Conservation (phyloP, 495 filamentous ascomycete species). For the Penicillium robsamsonii region DNA sequence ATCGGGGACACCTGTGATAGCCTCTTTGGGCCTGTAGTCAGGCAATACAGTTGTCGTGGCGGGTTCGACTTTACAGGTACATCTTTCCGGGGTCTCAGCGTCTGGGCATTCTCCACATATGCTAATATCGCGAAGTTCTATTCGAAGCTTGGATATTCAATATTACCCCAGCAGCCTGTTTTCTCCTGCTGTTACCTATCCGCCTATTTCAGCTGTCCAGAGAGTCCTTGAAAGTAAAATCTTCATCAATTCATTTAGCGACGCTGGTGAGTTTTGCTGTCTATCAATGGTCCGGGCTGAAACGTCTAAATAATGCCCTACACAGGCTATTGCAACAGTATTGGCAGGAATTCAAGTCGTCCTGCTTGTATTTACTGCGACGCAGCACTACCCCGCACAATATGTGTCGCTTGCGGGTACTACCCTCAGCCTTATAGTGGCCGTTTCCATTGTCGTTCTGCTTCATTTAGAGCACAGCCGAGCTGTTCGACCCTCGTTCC, state of each 20-base stretch:
- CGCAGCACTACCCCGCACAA: slow-evolving; percentile 23
- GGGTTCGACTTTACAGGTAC: slow-evolving; percentile 50
- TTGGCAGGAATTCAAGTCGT: slow-evolving; percentile 37
- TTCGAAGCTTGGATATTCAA: slow-evolving; percentile 50
- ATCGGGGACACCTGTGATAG: neutral
- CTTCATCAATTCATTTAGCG: slow-evolving; percentile 11
- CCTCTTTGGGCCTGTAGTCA: slow-evolving; percentile 17
- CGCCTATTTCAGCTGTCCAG: slow-evolving; percentile 37
- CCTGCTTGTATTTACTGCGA: slow-evolving; percentile 36
- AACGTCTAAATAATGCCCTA: neutral
- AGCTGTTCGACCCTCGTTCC: slow-evolving; percentile 45
- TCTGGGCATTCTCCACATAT: neutral
- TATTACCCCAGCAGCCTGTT: slow-evolving; percentile 41
- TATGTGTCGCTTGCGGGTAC: slow-evolving; percentile 38
- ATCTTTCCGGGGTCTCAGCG: neutral
- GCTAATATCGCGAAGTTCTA: slow-evolving; percentile 17
- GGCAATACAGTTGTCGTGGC: slow-evolving; percentile 29
- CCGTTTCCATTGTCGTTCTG: slow-evolving; percentile 41
- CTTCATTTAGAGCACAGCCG: slow-evolving; percentile 44
- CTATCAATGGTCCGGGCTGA: neutral
- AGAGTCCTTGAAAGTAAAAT: slow-evolving; percentile 36
- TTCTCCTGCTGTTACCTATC: slow-evolving; percentile 38
- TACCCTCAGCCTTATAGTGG: slow-evolving; percentile 28
- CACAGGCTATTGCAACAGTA: slow-evolving; percentile 30
- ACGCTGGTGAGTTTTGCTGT: slow-evolving; percentile 12